phyloP scores from a whole-genome alignment of 176 grass and related monocot species.

The Leersia perrieri region DNA sequence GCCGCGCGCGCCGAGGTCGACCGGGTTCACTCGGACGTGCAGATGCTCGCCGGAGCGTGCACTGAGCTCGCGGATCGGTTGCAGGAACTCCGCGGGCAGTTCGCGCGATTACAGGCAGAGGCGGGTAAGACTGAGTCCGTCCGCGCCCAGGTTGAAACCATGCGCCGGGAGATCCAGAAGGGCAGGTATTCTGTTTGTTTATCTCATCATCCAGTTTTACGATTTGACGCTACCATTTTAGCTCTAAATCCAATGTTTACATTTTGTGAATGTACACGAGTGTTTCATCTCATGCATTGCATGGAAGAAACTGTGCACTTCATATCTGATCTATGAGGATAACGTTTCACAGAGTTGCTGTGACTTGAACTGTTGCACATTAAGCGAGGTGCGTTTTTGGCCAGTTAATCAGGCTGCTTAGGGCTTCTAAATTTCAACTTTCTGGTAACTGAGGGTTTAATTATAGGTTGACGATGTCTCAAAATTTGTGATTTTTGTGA shows the following conservation, averaged over 20 bases:
- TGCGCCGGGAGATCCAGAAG: slow-evolving; percentile 91
- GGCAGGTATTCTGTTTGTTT: slow-evolving; percentile 62
- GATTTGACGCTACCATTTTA: background rate
- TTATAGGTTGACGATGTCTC: background rate
- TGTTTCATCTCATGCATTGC: background rate
- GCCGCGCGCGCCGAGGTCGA: slow-evolving; percentile 49
- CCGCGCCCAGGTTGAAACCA: slow-evolving; percentile 62
- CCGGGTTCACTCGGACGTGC: slow-evolving; percentile 57
- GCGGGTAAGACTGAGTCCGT: slow-evolving; percentile 32
- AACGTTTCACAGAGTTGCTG: background rate
- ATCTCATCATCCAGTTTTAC: background rate
- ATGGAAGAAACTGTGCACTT: background rate
- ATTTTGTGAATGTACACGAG: background rate
- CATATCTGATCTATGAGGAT: background rate
- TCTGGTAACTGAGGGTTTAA: background rate
- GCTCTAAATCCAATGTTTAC: background rate
- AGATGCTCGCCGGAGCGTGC: slow-evolving; percentile 37
- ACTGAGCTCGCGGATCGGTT: slow-evolving; percentile 54
- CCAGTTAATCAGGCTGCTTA: slow-evolving; percentile 1
- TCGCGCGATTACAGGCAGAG: slow-evolving; percentile 44
- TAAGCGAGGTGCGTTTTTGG: background rate
- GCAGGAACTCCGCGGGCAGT: slow-evolving; percentile 41
- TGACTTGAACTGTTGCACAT: background rate
- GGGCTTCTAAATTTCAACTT: slow-evolving; percentile 12
- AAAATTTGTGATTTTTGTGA: background rate